phyloP scores from a whole-genome alignment of 2,329 filamentous ascomycete genomes.

The Beauveria medogensis region DNA sequence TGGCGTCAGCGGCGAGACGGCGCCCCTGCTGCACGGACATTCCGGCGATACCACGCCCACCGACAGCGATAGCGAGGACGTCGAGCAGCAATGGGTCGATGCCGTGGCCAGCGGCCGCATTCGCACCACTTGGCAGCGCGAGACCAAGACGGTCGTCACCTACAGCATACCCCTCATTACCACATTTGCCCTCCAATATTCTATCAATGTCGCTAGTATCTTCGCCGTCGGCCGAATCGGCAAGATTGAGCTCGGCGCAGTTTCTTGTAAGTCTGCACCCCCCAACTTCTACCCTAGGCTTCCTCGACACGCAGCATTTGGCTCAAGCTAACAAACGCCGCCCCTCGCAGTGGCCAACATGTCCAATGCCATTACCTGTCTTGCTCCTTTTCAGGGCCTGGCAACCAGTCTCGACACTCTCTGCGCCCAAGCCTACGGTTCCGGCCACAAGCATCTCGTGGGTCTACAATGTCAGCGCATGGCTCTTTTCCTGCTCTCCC shows the following conservation, averaged over 20 bases:
- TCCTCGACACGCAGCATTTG: background rate
- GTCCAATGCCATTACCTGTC: conserved; percentile 72
- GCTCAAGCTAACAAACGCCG: background rate
- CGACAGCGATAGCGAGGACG: conserved; percentile 43
- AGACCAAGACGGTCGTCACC: conserved; percentile 68
- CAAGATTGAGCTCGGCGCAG: conserved; percentile 45
- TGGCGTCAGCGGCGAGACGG: conserved; percentile 26
- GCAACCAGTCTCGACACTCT: conserved; percentile 87
- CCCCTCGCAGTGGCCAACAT: conserved; percentile 45
- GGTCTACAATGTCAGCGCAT: conserved; percentile 76
- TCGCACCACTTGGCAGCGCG: conserved; percentile 83
- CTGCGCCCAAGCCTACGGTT: conserved; percentile 89
- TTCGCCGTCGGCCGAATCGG: conserved; percentile 72
- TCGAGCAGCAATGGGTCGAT: conserved; percentile 75
- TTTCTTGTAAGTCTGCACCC: conserved; percentile 27
- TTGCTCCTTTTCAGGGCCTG: conserved; percentile 73
- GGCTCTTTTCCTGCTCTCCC: conserved; percentile 65
- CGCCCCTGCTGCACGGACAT: conserved; percentile 32
- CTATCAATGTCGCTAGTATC: conserved; percentile 72
- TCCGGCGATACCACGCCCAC: conserved; percentile 23
- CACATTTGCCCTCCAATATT: conserved; percentile 75
- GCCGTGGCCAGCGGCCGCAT: conserved; percentile 75
- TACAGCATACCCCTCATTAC: conserved; percentile 64
- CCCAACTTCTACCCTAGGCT: background rate
- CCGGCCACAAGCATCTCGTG: conserved; percentile 80